phyloP scores from a whole-genome alignment of 768 basidiomycete genomes.

The Rhodotorula graminis region DNA sequence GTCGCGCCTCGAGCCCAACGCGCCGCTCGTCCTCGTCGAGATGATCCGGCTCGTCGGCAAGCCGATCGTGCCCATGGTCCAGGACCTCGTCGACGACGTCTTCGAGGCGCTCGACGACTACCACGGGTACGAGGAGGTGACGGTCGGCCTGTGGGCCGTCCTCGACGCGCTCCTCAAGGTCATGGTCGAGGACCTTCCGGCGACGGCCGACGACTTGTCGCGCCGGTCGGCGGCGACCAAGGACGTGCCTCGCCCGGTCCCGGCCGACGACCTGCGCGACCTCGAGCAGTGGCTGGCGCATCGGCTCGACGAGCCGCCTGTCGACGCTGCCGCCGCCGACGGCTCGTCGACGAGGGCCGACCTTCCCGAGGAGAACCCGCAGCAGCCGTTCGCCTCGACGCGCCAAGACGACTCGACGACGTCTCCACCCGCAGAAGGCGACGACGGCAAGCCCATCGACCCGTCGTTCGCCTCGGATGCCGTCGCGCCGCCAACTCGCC shows the following conservation, averaged over 20 bases:
- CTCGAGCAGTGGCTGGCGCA: conserved; percentile 63
- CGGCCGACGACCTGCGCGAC: conserved; percentile 39
- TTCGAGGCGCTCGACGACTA: conserved; percentile 94
- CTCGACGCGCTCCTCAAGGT: conserved; percentile 76
- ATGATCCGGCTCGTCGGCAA: conserved; percentile 81
- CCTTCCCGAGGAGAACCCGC: conserved; percentile 49
- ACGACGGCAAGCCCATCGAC: conserved; percentile 57
- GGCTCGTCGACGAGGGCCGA: not conserved
- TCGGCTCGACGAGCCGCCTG: conserved; percentile 38
- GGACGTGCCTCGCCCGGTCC: conserved; percentile 38
- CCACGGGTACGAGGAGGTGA: conserved; percentile 82
- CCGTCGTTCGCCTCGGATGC: not conserved
- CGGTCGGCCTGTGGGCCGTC: conserved; percentile 82
- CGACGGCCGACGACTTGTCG: not conserved
- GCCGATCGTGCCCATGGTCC: conserved; percentile 79
- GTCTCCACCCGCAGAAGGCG: conserved; percentile 53
- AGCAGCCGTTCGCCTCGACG: conserved; percentile 27
- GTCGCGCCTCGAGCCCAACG: conserved; percentile 72
- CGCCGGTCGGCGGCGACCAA: conserved; percentile 38
- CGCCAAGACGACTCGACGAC: conserved; percentile 43
- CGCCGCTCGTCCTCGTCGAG: conserved; percentile 78
- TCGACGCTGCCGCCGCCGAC: conserved; percentile 43
- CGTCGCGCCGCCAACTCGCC: conserved; percentile 54
- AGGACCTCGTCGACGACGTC: conserved; percentile 93
- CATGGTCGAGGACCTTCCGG: conserved; percentile 52